Conservation (phyloP, 2,329 filamentous ascomycete species). For the Lasiodiplodia gonubiensis region DNA sequence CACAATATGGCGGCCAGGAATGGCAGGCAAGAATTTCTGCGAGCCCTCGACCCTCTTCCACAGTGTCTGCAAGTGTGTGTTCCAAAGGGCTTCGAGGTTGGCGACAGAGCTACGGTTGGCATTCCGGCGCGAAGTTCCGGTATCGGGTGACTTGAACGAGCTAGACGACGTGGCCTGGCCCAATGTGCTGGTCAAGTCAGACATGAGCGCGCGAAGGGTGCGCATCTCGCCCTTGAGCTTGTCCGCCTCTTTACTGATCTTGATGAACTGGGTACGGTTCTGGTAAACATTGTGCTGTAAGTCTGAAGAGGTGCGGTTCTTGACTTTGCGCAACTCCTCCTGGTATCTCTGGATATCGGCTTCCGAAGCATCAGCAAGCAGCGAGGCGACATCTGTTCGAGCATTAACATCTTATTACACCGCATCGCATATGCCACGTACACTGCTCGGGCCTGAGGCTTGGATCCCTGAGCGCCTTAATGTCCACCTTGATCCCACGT, state of each 20-base stretch:
- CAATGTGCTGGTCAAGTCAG: conserved; percentile 71
- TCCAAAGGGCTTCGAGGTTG: conserved; percentile 72
- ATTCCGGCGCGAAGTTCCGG: conserved; percentile 55
- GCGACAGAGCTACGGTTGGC: conserved; percentile 91
- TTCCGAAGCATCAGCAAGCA: conserved; percentile 84
- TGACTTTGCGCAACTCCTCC: conserved; percentile 74
- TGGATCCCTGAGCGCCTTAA: conserved; percentile 79
- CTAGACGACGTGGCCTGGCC: conserved; percentile 53
- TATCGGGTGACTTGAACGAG: conserved; percentile 39
- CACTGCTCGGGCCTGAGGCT: conserved; percentile 80
- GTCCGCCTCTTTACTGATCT: conserved; percentile 98
- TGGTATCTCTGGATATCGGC: conserved; percentile 86
- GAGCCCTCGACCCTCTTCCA: conserved; percentile 98
- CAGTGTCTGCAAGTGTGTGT: conserved; percentile 73
- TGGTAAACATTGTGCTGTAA: conserved; percentile 96
- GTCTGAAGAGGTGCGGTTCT: conserved; percentile 78
- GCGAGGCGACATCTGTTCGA: conserved; percentile 64
- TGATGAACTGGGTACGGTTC: conserved; percentile 97
- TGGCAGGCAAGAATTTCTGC: conserved; percentile 92
- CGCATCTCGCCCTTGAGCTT: conserved; percentile 97
- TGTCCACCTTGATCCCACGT: conserved; percentile 71
- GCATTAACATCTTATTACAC: background rate
- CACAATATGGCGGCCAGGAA: conserved; percentile 89
- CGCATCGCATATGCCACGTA: conserved; percentile 49
- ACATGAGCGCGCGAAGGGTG: conserved; percentile 85